Conservation (phyloP, 306 rosid species). For the Castanea mollissima region DNA sequence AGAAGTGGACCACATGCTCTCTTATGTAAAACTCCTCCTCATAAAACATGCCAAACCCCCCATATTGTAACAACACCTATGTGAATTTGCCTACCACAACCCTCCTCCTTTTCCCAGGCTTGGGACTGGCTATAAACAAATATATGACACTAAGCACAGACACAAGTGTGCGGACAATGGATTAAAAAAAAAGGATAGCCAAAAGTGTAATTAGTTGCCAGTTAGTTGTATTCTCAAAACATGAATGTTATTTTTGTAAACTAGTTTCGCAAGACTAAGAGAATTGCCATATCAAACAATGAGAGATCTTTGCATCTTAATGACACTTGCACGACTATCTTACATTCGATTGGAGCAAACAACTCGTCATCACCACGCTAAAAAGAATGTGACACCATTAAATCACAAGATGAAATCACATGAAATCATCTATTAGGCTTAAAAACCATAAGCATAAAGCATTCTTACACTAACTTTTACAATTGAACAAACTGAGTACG, state of each 20-base stretch:
- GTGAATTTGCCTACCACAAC: too few relatives aligned
- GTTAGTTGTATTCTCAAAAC: not conserved
- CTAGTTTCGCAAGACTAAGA: not conserved
- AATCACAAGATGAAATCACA: not conserved
- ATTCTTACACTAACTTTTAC: not conserved
- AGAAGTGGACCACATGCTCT: too few relatives aligned
- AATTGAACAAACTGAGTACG: not conserved
- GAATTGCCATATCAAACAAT: not conserved
- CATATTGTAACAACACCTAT: too few relatives aligned
- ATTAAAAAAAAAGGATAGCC: not conserved
- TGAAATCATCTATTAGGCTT: not conserved
- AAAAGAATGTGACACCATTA: not conserved
- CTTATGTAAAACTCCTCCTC: too few relatives aligned
- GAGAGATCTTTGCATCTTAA: not conserved
- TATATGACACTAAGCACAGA: too few relatives aligned
- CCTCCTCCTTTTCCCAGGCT: too few relatives aligned
- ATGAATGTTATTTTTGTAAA: not conserved
- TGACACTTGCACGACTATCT: not conserved
- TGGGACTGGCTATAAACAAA: too few relatives aligned
- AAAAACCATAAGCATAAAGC: not conserved
- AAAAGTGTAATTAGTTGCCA: not conserved
- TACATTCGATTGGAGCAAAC: not conserved
- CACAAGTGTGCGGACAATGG: fast-evolving
- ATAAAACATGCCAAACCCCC: too few relatives aligned
- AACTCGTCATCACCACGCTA: not conserved